Percentiles rank a stretch among this genome's conserved stretches.
Conservation (phyloP, 176 grass and related monocot species). For the Aegilops umbellulata region DNA sequence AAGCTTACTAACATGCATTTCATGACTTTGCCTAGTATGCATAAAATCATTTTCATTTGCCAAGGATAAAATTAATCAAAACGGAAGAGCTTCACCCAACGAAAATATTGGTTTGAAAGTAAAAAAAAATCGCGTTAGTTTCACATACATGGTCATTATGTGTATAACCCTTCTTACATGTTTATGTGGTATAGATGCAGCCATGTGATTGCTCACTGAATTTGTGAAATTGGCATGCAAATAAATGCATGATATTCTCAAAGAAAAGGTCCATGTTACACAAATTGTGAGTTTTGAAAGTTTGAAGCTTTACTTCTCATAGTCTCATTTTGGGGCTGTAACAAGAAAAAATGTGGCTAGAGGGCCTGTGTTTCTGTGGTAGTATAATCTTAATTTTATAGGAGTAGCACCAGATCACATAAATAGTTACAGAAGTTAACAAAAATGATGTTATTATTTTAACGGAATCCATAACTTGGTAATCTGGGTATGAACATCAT, state of each 20-base stretch:
- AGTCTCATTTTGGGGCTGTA: neutral
- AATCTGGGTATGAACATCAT: neutral
- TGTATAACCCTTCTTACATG: neutral
- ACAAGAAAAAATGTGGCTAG: slow-evolving; percentile 6
- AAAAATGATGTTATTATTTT: neutral
- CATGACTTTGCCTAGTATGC: slow-evolving; percentile 20
- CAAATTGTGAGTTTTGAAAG: slow-evolving; percentile 5
- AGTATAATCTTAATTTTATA: slow-evolving; percentile 17
- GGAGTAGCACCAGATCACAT: neutral
- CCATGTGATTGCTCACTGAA: slow-evolving; percentile 4
- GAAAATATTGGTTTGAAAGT: neutral
- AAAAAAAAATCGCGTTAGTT: neutral
- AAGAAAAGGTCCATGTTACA: neutral
- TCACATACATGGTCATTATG: neutral
- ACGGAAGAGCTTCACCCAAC: slow-evolving; percentile 9
- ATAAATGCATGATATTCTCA: neutral
- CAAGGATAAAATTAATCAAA: neutral
- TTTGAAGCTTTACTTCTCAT: neutral
- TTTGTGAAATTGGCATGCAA: slow-evolving; percentile 21
- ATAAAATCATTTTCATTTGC: slow-evolving; percentile 1
- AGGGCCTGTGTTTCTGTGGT: neutral
- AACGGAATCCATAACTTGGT: neutral
- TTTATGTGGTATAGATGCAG: neutral
- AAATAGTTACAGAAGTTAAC: neutral
- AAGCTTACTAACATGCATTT: slow-evolving; percentile 28